Evolutionary conservation across 2,329 filamentous ascomycete genomes (phyloP), one percentile per base, ranked within the genome.

Genomic region (Tolypocladium inflatum): DNA sequence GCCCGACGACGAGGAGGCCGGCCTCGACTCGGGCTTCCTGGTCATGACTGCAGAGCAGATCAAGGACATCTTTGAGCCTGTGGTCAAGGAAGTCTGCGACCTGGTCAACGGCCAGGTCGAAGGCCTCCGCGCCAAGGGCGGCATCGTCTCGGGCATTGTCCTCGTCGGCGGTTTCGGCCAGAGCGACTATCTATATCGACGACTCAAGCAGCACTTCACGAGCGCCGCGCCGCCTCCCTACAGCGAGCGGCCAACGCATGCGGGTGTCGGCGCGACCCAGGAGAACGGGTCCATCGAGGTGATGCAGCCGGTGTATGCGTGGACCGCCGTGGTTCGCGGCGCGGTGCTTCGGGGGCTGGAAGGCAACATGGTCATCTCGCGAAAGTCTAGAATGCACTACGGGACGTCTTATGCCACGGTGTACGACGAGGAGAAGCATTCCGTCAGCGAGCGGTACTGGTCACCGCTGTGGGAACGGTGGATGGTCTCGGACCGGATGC

Each of bases 401-500:
- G 89, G 89, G 30, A 91, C 88, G 6, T 89, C 85, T 30, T 92
- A 92, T 71, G 89, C 89, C 0, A 92, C 89, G 0, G 86, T 90
- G 0, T 93, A 89, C 68, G 88, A 92, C 63, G 87, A 89, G 67
- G 79, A 82, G 54, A 89, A 87, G 68, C 89, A 93, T 69, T 82
- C 83, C 4, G 82, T 89, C 7, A 82, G 78, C 50, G 89, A 91
- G 70, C 76, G 88, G 55, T 92, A 92, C 67, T 92, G 88, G 88
- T 88, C 84, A 63, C 88, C 87, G 7, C 70, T 91, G 30, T 91
- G 88, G 88, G 88, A 91, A 73, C 74, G 88, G 54, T 91, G 87
- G 88, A 91, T 91, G 88, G 88, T 92, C 8, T 85, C 82, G 52
- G 87, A 92, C 70, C 80, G 89, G 54, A 91, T 93, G 88, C 87